Evolutionary conservation across 2,329 filamentous ascomycete genomes (phyloP).

Genomic region (Fusarium bulbicola): DNA sequence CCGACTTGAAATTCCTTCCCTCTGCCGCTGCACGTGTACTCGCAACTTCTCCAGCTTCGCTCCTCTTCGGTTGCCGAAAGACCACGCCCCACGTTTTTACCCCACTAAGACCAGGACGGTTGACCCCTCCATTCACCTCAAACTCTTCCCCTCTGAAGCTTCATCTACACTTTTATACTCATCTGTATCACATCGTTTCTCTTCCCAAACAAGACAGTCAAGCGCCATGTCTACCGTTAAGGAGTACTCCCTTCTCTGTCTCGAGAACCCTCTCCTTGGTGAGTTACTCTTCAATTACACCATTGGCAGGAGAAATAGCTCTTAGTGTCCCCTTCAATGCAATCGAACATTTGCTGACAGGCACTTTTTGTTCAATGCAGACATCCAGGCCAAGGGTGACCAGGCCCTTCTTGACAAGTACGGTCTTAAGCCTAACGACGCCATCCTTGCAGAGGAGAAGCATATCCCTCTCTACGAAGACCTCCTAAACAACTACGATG

Average conservation of each 20-base stretch:
- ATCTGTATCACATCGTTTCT: conserved; percentile 12
- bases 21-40: conserved; percentile 37
- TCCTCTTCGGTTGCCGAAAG: conserved; percentile 38
- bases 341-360: conserved; percentile 29
- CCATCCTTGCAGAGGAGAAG: conserved; percentile 93
- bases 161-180: conserved; percentile 16
- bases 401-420: conserved; percentile 91
- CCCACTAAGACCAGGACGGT: conserved; percentile 36
- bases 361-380: conserved; percentile 52
- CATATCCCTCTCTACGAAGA: conserved; percentile 93
- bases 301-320: neutral
- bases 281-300: conserved; percentile 44
- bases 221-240: conserved; percentile 75
- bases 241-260: conserved; percentile 87
- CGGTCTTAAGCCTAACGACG: conserved; percentile 92
- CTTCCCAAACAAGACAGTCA: conserved; percentile 28
- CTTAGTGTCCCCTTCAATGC: neutral
- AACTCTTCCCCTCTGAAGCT: conserved; percentile 41
- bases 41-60: conserved; percentile 36
- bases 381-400: conserved; percentile 90
- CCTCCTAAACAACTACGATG: conserved; percentile 88
- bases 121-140: conserved; percentile 42
- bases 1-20: conserved; percentile 12
- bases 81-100: conserved; percentile 34
- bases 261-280: conserved; percentile 98